Evolutionary conservation across 176 grass and related monocot species (phyloP), one percentile per base, ranked within the genome.

Genomic region (Otatea glauca): DNA sequence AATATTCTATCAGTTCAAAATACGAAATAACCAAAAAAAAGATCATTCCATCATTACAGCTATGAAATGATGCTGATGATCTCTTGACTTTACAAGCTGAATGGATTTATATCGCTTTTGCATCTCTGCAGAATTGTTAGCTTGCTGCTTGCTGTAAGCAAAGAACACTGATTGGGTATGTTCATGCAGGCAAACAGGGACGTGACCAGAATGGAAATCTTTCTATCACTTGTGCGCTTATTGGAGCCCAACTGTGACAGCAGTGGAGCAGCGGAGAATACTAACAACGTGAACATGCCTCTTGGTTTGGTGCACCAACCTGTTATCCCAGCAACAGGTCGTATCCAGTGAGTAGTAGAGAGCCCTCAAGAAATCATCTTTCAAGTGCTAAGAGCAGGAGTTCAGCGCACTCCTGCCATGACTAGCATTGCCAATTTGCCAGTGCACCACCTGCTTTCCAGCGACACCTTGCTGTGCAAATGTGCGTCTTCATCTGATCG

Each of bases 141-240:
- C 38, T 41, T 60, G 24, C 16, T 82, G 21, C 37, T 69, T 35
- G 20, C 6, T 18, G 44, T 21, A 34, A 32, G 75, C 5, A 50
- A 66, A 66, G 1, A 67, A 25, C 43, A 48, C 48, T 60, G 45
- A 63, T 23, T 72, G 35, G 12, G 44, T 24, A 62, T 65, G n/a
- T 82, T 65, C 32, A 16, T 79, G n/a, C 90, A 95, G 93, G 90
- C 93, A 62, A 95, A 95, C 80, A 83, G 88, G 67, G 90, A 95
- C 0, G 80, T 90, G n/a, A 91, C 90, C 8, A 84, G 93, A 77
- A 95, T 92, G 90, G 93, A 95, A 38, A 92, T 95, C 60, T 95
- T 92, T 48, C 83, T 92, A 16, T 95, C 93, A 0, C 93, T 95
- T 51, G 88, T 95, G 38, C 88, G 76, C 54, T 67, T 95, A 14